Evolutionary conservation across 805 yeast species (phyloP), one percentile per base, ranked within the genome.

Genomic region (Wickerhamomyces pijperi): DNA sequence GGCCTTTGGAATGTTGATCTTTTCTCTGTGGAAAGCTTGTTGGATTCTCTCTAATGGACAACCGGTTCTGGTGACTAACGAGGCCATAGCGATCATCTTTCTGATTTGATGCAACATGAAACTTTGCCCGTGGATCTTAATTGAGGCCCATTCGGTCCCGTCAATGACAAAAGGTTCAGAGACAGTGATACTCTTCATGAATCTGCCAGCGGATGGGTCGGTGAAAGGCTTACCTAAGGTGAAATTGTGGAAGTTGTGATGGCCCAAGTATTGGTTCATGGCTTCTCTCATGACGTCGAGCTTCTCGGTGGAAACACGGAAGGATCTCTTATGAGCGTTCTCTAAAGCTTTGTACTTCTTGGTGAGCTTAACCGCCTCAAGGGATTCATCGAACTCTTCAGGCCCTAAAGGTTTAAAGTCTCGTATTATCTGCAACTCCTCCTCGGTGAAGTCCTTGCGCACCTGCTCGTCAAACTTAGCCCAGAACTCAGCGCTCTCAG

Each of bases 101-200:
- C 98, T 78, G 55, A 92, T 92, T 68, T 90, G 98, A 63, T 90
- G 97, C 46, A 92, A 70, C 97, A 92, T 92, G 61, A 92, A 92
- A 3, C 96, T 85, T 63, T 92, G 98, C 7, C 98, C 98, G 59
- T 92, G 98, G 48, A 92, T 85, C 64, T 90, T 88, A 53, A 92
- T 81, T 2, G 95, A 84, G 2, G 85, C 72, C 98, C 98, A 92
- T 56, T 92, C 97, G 6, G 96, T 87, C 36, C 84, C 87, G 54
- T 88, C 84, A 48, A 90, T 88, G 38, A 86, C 80, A 58, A 86
- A 84, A 2, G 97, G 97, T 2, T 84, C 94, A 15, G 87, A 74
- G 0, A 86, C 95, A 1, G 72, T 68, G 36, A 90, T 70, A 16
- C 73, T 63, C 52, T 83, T 83, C 86, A 92, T 88, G 57, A 65